Percentiles rank a stretch among this genome's conserved stretches.
Conservation (phyloP, 108 stramenopile genomes). For the Fistulifera solaris region DNA sequence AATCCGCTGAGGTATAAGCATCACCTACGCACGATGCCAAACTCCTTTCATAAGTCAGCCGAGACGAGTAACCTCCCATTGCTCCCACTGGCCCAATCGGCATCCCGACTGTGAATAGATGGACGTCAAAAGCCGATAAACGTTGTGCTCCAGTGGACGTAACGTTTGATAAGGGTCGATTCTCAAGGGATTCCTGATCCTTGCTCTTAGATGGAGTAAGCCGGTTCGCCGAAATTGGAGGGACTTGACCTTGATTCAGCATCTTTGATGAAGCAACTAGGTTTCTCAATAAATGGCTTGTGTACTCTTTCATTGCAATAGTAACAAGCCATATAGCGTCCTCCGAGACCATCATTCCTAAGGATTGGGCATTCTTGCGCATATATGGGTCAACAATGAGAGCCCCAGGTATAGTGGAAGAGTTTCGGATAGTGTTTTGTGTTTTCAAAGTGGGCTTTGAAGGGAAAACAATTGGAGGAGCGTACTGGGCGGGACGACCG, state of each 20-base stretch:
- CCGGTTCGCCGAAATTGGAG: not conserved
- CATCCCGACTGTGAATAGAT: too few relatives aligned
- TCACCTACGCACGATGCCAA: not conserved
- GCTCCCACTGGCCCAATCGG: too few relatives aligned
- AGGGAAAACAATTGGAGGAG: not conserved
- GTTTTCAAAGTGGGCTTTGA: conserved; percentile 3
- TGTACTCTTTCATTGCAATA: conserved; percentile 51
- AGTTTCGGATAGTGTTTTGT: conserved; percentile 1
- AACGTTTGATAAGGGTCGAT: too few relatives aligned
- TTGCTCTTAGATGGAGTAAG: not conserved
- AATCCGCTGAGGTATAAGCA: not conserved
- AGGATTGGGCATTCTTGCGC: conserved; percentile 27
- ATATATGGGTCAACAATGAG: conserved; percentile 51
- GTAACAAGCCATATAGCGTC: conserved; percentile 62
- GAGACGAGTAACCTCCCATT: too few relatives aligned
- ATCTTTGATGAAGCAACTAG: not conserved
- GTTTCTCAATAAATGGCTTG: conserved; percentile 4
- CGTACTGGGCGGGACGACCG: not conserved
- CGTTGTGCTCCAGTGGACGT: not conserved
- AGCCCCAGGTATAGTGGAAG: conserved; percentile 46
- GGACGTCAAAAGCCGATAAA: not conserved
- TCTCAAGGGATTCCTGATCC: not conserved
- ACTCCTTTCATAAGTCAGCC: not conserved
- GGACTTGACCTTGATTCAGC: conserved; percentile 1
- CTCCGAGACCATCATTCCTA: conserved; percentile 43